A percentile compares a stretch with the other conserved stretches of the same genome.
Evolutionary conservation across 2,329 filamentous ascomycete genomes (phyloP).

Genomic region (Neonectria hederae): DNA sequence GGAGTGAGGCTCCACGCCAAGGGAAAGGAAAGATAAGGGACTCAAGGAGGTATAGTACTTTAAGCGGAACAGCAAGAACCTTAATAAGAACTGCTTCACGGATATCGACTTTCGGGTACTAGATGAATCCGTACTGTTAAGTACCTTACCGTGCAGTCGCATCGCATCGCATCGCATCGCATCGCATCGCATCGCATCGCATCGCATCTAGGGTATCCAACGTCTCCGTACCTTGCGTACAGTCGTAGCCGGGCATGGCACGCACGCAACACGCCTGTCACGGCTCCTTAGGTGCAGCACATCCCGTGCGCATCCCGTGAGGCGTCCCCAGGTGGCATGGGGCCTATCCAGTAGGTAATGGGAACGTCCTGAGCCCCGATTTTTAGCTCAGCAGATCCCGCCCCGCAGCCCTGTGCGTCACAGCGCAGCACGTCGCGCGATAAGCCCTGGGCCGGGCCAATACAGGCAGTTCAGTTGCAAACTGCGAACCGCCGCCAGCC

Average conservation of each 20-base stretch:
- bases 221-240: neutral
- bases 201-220: neutral
- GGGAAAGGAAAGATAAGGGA: neutral
- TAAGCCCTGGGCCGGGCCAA: conserved; percentile 38
- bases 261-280: neutral
- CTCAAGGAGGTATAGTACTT: neutral
- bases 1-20: conserved; percentile 1
- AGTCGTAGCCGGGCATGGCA: neutral
- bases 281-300: neutral
- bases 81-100: neutral
- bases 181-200: neutral
- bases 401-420: conserved; percentile 33
- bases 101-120: neutral
- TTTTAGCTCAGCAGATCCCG: conserved; percentile 41
- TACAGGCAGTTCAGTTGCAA: conserved; percentile 34
- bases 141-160: too few species aligned
- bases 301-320: neutral
- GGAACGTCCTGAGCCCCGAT: conserved; percentile 28
- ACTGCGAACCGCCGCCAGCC: conserved; percentile 6
- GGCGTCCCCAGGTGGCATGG: neutral
- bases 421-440: conserved; percentile 25
- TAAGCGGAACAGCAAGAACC: neutral
- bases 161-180: too few species aligned
- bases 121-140: too few species aligned
- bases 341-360: conserved; percentile 1